These are phyloP conservation scores for Colletotrichum agaves DNA, from an alignment of 2,329 filamentous ascomycete species.

Conservation along the genomic window DNA sequence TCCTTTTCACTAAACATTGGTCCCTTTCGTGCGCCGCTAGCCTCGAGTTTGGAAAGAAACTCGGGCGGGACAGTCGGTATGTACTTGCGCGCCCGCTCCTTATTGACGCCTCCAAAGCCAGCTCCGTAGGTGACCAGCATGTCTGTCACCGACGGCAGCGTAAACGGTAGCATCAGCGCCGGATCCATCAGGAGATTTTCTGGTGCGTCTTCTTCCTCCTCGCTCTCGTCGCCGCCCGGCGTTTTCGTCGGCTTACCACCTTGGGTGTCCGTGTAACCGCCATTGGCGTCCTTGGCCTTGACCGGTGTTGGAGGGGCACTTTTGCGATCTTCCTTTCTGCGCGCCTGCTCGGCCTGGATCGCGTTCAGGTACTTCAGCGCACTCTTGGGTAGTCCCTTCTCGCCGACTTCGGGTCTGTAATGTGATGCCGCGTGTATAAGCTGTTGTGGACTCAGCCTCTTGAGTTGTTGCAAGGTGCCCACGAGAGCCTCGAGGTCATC, in stretches of 20 bases:
- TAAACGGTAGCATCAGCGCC: constrained; percentile 92
- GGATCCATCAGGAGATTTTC: constrained; percentile 86
- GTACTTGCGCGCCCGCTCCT: constrained; percentile 92
- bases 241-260: constrained; percentile 55
- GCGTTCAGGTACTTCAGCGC: constrained; percentile 87
- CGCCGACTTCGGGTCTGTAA: constrained; percentile 93
- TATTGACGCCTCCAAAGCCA: constrained; percentile 91
- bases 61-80: constrained; percentile 95
- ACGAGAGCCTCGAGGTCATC: constrained; percentile 91
- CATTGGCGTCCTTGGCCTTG: constrained; percentile 51
- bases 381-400: constrained; percentile 89
- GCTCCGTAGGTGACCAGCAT: constrained; percentile 97
- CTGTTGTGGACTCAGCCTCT: constrained; percentile 85
- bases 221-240: constrained; percentile 42
- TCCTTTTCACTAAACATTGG: constrained; percentile 72
- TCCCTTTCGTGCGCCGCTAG: constrained; percentile 59
- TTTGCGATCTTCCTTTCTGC: constrained; percentile 65
- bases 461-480: constrained; percentile 89
- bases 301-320: constrained; percentile 58
- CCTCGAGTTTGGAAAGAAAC: constrained; percentile 88
- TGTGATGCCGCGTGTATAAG: constrained; percentile 91
- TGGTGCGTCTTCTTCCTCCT: constrained; percentile 74
- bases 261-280: constrained; percentile 55
- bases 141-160: constrained; percentile 94
- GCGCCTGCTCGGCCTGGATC: constrained; percentile 78